Percentiles rank a stretch among this genome's conserved stretches.
Conservation (phyloP, 2,329 filamentous ascomycete species). For the Neurospora crassa region DNA sequence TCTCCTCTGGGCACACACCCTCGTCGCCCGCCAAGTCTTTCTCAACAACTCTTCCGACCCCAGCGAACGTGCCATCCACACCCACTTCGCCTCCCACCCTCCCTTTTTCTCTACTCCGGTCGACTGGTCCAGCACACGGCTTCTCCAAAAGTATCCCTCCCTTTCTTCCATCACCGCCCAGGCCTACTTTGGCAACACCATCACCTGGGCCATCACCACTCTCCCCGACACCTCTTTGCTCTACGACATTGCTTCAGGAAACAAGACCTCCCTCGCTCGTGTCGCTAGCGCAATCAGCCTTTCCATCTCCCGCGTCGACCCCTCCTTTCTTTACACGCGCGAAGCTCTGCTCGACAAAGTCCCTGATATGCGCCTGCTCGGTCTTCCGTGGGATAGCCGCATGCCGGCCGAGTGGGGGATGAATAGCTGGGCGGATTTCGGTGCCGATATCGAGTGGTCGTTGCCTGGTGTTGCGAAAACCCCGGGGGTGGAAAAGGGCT, state of each 20-base stretch:
- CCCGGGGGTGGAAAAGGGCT: background rate
- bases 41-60: conserved; percentile 15
- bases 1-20: conserved; percentile 31
- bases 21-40: conserved; percentile 21
- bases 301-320: conserved; percentile 25
- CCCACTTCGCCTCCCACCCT: background rate
- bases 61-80: conserved; percentile 1
- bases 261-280: conserved; percentile 19
- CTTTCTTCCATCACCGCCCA: background rate
- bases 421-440: conserved; percentile 37
- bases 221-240: conserved; percentile 13
- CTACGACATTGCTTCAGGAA: background rate
- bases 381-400: conserved; percentile 30
- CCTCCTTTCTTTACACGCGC: conserved; percentile 29
- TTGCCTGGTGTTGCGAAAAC: conserved; percentile 17
- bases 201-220: conserved; percentile 27
- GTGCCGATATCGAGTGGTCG: conserved; percentile 29
- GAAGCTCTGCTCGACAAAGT: conserved; percentile 28
- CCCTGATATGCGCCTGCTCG: conserved; percentile 30
- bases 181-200: conserved; percentile 33
- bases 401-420: conserved; percentile 30
- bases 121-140: background rate
- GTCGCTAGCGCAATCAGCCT: conserved; percentile 23
- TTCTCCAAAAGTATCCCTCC: background rate
- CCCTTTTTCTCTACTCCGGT: background rate